Evolutionary conservation across 176 grass and related monocot genomes (phyloP).

Genomic region (Bothriochloa decipiens): DNA sequence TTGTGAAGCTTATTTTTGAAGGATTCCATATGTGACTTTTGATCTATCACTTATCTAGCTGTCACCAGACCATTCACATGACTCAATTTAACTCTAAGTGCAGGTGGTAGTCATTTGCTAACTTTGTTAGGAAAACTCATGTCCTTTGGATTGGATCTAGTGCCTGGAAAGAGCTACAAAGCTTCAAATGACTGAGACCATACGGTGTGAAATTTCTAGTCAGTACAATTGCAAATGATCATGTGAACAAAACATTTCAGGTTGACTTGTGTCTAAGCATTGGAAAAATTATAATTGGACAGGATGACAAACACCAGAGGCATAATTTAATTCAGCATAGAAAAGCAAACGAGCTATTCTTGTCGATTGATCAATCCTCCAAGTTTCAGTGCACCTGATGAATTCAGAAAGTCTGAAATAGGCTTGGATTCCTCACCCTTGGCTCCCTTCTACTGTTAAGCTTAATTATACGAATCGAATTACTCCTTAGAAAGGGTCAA

Average conservation of each 20-base stretch:
- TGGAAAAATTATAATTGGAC: not conserved
- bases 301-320: not conserved
- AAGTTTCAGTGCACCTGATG: not conserved
- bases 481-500: not conserved
- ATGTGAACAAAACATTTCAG: not conserved
- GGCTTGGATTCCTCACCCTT: not conserved
- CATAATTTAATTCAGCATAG: not conserved
- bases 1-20: not conserved
- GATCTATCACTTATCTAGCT: not conserved
- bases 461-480: constrained; percentile 8
- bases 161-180: not conserved
- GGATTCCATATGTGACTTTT: not conserved
- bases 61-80: not conserved
- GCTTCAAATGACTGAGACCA: not conserved
- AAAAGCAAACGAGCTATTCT: not conserved
- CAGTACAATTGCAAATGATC: not conserved
- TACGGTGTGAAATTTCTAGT: not conserved
- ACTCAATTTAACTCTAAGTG: not conserved
- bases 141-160: not conserved
- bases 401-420: not conserved
- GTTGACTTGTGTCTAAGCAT: not conserved
- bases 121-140: not conserved
- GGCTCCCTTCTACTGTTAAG: not conserved
- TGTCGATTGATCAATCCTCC: not conserved
- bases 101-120: not conserved